Conservation (phyloP, 257 asterid species). For the Nicotiana noctiflora region DNA sequence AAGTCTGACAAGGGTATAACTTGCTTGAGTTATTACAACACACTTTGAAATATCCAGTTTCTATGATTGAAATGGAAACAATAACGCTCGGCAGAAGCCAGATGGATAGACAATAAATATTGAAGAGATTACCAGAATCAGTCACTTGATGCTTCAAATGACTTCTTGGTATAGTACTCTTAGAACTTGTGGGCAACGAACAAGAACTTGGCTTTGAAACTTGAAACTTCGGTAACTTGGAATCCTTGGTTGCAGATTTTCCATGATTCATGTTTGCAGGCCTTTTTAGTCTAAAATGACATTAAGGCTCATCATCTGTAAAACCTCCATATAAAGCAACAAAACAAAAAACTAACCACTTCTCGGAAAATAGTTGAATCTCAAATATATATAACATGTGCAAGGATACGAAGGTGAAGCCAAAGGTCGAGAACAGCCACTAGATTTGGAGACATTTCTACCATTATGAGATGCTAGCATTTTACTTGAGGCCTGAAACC, state of each 20-base stretch:
- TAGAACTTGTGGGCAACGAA: constrained; percentile 28
- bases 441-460: constrained; percentile 31
- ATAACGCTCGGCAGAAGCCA: neutral
- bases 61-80: neutral
- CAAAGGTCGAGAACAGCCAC: constrained; percentile 45
- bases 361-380: neutral
- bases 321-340: constrained; percentile 9
- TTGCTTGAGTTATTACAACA: neutral
- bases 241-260: constrained; percentile 48
- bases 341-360: constrained; percentile 8
- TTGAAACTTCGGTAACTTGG: constrained; percentile 53
- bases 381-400: constrained; percentile 4
- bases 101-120: constrained; percentile 12
- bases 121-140: constrained; percentile 46
- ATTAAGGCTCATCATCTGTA: constrained; percentile 44
- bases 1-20: constrained; percentile 9
- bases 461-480: constrained; percentile 24
- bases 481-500: constrained; percentile 42
- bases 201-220: constrained; percentile 45
- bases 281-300: constrained; percentile 52
- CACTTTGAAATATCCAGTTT: neutral
- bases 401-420: constrained; percentile 81
- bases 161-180: constrained; percentile 33
- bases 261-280: constrained; percentile 44
- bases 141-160: constrained; percentile 43